phyloP scores from a whole-genome alignment of 768 basidiomycete genomes.

The Vararia minispora region DNA sequence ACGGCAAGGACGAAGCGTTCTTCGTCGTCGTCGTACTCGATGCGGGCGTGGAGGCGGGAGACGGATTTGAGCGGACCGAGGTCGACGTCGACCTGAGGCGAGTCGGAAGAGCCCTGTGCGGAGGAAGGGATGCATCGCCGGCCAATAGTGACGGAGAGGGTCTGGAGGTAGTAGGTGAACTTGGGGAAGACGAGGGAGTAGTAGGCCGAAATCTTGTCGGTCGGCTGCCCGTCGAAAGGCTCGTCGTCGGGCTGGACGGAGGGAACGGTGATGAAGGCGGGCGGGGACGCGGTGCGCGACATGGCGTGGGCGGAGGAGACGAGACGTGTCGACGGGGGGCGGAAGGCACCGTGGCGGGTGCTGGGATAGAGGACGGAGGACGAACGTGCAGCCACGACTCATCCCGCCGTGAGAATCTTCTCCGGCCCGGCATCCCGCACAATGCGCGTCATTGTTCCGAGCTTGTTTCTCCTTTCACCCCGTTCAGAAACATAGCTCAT shows the following conservation, averaged over 20 bases:
- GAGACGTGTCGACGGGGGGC: neutral
- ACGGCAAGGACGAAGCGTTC: constrained; percentile 85
- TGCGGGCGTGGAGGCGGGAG: constrained; percentile 91
- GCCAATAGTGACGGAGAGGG: constrained; percentile 88
- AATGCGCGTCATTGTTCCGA: constrained; percentile 1
- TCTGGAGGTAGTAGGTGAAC: constrained; percentile 96
- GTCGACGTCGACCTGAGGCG: constrained; percentile 69
- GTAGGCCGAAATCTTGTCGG: constrained; percentile 82
- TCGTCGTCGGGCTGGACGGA: constrained; percentile 19
- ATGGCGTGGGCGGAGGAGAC: constrained; percentile 15
- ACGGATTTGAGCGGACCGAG: constrained; percentile 95
- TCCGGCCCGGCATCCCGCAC: neutral
- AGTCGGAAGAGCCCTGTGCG: constrained; percentile 47
- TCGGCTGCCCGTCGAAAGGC: constrained; percentile 15
- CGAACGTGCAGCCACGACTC: neutral
- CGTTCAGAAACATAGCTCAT: constrained; percentile 4
- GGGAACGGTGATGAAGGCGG: constrained; percentile 19
- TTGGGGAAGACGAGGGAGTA: constrained; percentile 89
- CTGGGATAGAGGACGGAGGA: neutral
- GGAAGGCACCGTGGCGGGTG: neutral
- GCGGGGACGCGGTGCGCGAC: constrained; percentile 17
- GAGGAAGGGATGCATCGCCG: constrained; percentile 63
- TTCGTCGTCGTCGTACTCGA: constrained; percentile 86
- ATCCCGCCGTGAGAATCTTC: constrained; percentile 3
- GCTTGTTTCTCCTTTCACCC: neutral